Percentiles rank a stretch among this genome's conserved stretches.
Conservation (phyloP, 1,284 basidiomycete species). For the Neonothopanus nambi region DNA sequence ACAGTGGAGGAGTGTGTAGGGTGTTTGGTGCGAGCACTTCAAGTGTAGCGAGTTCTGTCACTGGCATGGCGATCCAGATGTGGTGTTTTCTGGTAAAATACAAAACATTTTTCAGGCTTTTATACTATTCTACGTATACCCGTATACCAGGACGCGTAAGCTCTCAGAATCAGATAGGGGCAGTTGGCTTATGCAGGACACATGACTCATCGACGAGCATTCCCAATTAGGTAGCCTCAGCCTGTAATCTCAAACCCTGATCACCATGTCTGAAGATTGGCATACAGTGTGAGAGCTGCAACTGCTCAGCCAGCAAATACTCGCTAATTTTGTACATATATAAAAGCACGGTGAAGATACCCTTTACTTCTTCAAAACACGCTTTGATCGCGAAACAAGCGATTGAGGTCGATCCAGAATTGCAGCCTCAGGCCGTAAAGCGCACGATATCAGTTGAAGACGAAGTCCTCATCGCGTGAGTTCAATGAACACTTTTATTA, state of each 20-base stretch:
- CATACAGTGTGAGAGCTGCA: constrained; percentile 32
- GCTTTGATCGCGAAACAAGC: constrained; percentile 77
- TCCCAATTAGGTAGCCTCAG: too few relatives aligned
- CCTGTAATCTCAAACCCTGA: not conserved
- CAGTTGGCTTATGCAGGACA: too few relatives aligned
- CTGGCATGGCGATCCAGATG: constrained; percentile 39
- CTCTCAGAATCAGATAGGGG: too few relatives aligned
- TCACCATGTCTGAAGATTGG: constrained; percentile 27
- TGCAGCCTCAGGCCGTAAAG: constrained; percentile 78
- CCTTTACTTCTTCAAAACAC: constrained; percentile 72
- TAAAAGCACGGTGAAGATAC: constrained; percentile 70
- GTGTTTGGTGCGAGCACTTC: constrained; percentile 27
- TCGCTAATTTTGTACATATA: not conserved
- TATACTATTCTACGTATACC: too few relatives aligned
- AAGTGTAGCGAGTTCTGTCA: constrained; percentile 38
- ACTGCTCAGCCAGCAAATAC: not conserved
- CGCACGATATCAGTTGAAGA: constrained; percentile 67
- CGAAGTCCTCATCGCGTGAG: constrained; percentile 70
- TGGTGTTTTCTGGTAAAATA: too few relatives aligned
- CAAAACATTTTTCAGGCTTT: too few relatives aligned
- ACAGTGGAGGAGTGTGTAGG: constrained; percentile 15
- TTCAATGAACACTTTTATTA: constrained; percentile 15
- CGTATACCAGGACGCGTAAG: not conserved
- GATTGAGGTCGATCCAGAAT: constrained; percentile 83
- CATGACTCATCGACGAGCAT: too few relatives aligned